These are phyloP conservation scores for Phytophthora boehmeriae DNA, from an alignment of 352 stramenopile species.

Conservation along the genomic window DNA sequence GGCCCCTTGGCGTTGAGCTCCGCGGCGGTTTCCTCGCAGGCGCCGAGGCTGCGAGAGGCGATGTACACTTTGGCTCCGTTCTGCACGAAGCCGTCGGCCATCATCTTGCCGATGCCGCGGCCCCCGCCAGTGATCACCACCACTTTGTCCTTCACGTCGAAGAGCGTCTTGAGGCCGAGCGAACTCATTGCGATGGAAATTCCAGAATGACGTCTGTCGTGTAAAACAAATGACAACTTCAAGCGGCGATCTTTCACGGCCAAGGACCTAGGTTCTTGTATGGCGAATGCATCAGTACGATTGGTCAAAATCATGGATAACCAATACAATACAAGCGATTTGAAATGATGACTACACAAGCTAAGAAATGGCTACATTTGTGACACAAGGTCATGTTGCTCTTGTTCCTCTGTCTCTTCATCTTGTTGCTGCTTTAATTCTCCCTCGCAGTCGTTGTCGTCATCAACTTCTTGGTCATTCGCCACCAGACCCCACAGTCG, in stretches of 20 bases:
- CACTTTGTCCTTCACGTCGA: slow-evolving; percentile 65
- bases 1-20: slow-evolving; percentile 66
- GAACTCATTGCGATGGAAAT: slow-evolving; percentile 21
- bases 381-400: slow-evolving; percentile 1
- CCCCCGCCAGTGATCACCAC: slow-evolving; percentile 95
- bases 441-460: background rate
- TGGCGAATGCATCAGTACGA: no score
- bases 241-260: background rate
- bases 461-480: slow-evolving; percentile 4
- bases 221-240: no score
- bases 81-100: slow-evolving; percentile 92
- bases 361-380: slow-evolving; percentile 10
- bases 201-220: no score
- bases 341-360: slow-evolving; percentile 28
- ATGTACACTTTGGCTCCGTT: slow-evolving; percentile 95
- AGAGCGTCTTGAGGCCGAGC: slow-evolving; percentile 28
- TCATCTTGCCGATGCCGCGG: slow-evolving; percentile 96
- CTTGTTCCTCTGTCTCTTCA: background rate
- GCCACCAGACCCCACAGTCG: slow-evolving; percentile 22
- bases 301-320: no score
- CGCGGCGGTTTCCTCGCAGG: slow-evolving; percentile 76
- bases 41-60: slow-evolving; percentile 85
- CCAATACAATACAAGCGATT: background rate
- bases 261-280: no score
- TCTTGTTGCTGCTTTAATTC: background rate